Conservation (phyloP, 352 stramenopile species). For the Phytophthora colocasiae region DNA sequence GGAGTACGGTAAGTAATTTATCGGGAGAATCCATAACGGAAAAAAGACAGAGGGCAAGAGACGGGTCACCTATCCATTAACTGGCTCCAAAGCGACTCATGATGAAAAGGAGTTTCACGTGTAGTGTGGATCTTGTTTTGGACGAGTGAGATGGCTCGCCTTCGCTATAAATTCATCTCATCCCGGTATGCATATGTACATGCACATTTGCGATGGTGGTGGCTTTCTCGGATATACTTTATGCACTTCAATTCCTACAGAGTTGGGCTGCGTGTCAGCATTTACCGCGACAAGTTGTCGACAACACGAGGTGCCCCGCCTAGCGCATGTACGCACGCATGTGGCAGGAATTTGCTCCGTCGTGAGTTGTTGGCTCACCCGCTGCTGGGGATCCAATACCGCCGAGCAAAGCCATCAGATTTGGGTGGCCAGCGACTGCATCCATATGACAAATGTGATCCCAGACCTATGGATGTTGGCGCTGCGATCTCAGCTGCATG, state of each 20-base stretch:
- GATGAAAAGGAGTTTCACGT: constrained; percentile 22
- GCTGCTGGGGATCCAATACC: constrained; percentile 9
- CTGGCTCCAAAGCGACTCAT: constrained; percentile 32
- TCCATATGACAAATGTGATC: constrained; percentile 30
- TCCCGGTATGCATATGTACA: not conserved
- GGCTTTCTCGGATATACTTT: too few species aligned
- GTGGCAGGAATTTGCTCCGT: constrained; percentile 6
- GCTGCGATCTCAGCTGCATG: constrained; percentile 1
- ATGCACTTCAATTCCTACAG: too few species aligned
- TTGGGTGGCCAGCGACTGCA: constrained; percentile 17
- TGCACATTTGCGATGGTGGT: too few species aligned
- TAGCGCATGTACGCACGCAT: constrained; percentile 37
- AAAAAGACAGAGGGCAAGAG: constrained; percentile 23
- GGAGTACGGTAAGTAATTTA: constrained; percentile 39
- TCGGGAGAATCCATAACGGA: constrained; percentile 33
- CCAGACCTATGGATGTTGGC: constrained; percentile 5
- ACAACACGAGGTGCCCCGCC: constrained; percentile 28
- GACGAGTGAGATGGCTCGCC: not conserved
- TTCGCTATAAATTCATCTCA: not conserved
- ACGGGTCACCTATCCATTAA: constrained; percentile 13
- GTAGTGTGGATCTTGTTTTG: not conserved
- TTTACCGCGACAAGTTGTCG: constrained; percentile 7
- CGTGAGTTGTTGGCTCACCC: not conserved
- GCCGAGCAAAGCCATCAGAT: constrained; percentile 11
- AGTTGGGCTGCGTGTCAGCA: constrained; percentile 1